Percentiles rank a stretch among this genome's conserved stretches.
Evolutionary conservation across 1,284 basidiomycete species (phyloP).

Genomic region (Austroboletus niveus): DNA sequence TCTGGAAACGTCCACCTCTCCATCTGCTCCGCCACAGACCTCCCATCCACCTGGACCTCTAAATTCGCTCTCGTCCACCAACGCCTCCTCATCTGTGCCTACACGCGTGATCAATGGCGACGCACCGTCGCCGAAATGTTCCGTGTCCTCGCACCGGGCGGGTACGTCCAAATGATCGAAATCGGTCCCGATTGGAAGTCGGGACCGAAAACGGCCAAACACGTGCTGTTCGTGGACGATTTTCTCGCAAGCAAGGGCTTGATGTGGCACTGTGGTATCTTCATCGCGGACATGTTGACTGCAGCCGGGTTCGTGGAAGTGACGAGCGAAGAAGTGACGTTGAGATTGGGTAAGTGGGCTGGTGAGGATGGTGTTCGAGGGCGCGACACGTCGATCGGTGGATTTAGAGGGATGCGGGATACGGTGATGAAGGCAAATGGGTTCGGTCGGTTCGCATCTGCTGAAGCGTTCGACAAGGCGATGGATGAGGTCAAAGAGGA

Average conservation of each 20-base stretch:
- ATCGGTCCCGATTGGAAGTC: constrained; percentile 17
- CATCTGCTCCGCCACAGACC: constrained; percentile 13
- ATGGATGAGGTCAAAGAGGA: constrained; percentile 17
- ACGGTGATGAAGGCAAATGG: constrained; percentile 12
- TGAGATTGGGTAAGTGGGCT: constrained; percentile 22
- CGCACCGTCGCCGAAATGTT: constrained; percentile 25
- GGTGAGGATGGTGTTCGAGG: constrained; percentile 15
- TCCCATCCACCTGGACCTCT: constrained; percentile 24
- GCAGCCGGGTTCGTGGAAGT: constrained; percentile 20
- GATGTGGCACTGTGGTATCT: constrained; percentile 8
- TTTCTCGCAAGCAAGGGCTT: constrained; percentile 13
- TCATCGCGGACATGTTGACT: constrained; percentile 21
- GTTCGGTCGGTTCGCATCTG: constrained; percentile 7
- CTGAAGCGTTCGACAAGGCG: constrained; percentile 14
- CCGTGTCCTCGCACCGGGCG: constrained; percentile 32
- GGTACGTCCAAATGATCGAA: constrained; percentile 31
- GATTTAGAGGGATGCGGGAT: constrained; percentile 18
- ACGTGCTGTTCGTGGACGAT: constrained; percentile 12
- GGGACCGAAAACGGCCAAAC: constrained; percentile 17
- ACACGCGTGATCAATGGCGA: constrained; percentile 29
- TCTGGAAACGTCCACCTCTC: constrained; percentile 22
- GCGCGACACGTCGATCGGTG: constrained; percentile 8
- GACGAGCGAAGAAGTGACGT: constrained; percentile 8
- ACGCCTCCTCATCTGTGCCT: constrained; percentile 30
- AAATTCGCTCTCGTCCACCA: constrained; percentile 34